Conservation (phyloP, 805 yeast genomes). For the Zygosaccharomyces bailii region DNA sequence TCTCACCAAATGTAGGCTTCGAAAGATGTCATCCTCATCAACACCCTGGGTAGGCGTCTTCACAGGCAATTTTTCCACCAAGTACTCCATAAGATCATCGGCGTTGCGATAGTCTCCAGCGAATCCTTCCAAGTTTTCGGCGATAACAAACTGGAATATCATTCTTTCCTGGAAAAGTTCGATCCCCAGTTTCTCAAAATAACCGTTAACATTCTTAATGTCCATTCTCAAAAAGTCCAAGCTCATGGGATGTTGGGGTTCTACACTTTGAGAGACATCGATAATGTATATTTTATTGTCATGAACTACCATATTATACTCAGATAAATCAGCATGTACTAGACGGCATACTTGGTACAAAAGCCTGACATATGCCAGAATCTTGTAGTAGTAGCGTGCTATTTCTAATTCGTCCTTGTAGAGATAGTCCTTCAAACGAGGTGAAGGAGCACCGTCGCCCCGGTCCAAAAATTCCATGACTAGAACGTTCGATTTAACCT, state of each 20-base stretch:
- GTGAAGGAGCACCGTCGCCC: slow-evolving; percentile 80
- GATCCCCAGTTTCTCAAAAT: slow-evolving; percentile 70
- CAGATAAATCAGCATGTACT: slow-evolving; percentile 96
- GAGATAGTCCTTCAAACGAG: slow-evolving; percentile 80
- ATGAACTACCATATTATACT: slow-evolving; percentile 88
- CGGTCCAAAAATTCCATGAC: slow-evolving; percentile 91
- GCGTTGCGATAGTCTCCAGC: slow-evolving; percentile 35
- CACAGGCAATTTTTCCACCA: slow-evolving; percentile 49
- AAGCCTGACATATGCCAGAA: slow-evolving; percentile 80
- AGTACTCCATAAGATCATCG: slow-evolving; percentile 37
- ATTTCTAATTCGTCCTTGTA: slow-evolving; percentile 66
- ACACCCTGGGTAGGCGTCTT: slow-evolving; percentile 51
- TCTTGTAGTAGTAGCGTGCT: slow-evolving; percentile 65
- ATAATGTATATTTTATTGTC: slow-evolving; percentile 74
- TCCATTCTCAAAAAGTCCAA: slow-evolving; percentile 96
- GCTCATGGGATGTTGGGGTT: slow-evolving; percentile 97
- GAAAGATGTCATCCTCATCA: slow-evolving; percentile 81
- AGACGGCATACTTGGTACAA: slow-evolving; percentile 84
- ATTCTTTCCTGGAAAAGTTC: slow-evolving; percentile 76
- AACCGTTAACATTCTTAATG: slow-evolving; percentile 90
- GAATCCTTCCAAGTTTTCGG: slow-evolving; percentile 41
- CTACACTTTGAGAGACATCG: slow-evolving; percentile 96
- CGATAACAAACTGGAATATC: slow-evolving; percentile 74
- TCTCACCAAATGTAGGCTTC: slow-evolving; percentile 73
- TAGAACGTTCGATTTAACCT: slow-evolving; percentile 81